phyloP scores from a whole-genome alignment of 208 protist genomes.

The Herpetomonas tarakana region DNA sequence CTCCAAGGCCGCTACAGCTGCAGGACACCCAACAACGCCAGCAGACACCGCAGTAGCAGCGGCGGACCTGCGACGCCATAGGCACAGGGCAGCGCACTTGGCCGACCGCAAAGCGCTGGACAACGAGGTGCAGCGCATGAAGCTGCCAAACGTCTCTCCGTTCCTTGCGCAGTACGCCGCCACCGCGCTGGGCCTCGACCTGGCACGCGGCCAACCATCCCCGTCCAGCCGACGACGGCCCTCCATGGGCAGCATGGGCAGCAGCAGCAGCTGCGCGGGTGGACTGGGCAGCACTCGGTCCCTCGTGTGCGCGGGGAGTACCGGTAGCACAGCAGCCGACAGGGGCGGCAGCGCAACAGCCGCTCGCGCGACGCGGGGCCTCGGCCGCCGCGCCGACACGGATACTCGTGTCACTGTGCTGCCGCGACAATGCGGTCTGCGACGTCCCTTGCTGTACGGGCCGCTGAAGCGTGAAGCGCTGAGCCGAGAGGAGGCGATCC shows the following conservation, averaged over 20 bases:
- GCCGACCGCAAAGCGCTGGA: not conserved
- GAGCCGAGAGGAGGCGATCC: conserved; percentile 21
- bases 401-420: conserved; percentile 13
- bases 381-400: not conserved
- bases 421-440: conserved; percentile 22
- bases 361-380: not conserved
- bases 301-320: not conserved
- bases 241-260: not conserved
- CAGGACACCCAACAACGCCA: no score
- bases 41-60: no score
- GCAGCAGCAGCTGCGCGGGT: not conserved
- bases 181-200: conserved; percentile 14
- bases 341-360: not conserved
- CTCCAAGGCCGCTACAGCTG: no score
- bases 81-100: not conserved
- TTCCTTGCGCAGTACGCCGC: conserved; percentile 52
- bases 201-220: not conserved
- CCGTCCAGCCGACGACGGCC: not conserved
- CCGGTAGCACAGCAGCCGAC: not conserved
- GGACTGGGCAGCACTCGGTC: not conserved
- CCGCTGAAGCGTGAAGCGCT: conserved; percentile 24
- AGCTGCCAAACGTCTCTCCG: conserved; percentile 36
- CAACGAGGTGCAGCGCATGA: not conserved
- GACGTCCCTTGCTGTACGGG: conserved; percentile 33
- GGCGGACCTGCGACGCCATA: no score